phyloP scores from a whole-genome alignment of 345 rosid species.

The Euphorbia tirucalli region DNA sequence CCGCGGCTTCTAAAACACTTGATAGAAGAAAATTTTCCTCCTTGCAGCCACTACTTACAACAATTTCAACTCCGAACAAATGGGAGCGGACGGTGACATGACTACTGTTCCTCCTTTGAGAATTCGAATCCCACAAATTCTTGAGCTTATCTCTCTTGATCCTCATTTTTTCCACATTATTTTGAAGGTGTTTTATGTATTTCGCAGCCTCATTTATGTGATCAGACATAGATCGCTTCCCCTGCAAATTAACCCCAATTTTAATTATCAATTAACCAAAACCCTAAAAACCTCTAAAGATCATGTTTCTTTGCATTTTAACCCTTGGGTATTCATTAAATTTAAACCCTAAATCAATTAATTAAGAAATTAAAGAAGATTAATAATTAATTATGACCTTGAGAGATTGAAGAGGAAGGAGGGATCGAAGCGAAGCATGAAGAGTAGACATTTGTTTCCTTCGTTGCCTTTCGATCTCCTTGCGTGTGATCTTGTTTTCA shows the following conservation, averaged over 20 bases:
- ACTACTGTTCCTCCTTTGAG: background rate
- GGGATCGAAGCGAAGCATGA: conserved; percentile 39
- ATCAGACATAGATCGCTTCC: conserved; percentile 81
- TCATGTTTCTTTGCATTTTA: no score
- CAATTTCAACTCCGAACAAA: conserved; percentile 50
- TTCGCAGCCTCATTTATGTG: conserved; percentile 67
- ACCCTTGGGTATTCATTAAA: no score
- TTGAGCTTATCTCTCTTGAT: conserved; percentile 44
- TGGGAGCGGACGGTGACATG: conserved; percentile 37
- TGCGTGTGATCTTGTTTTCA: conserved; percentile 33
- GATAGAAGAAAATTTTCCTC: conserved; percentile 28
- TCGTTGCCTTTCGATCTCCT: conserved; percentile 49
- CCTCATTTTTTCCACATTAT: conserved; percentile 41
- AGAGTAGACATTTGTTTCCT: conserved; percentile 47
- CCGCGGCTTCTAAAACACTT: conserved; percentile 28
- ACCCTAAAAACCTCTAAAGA: conserved; percentile 6
- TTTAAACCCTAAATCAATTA: background rate
- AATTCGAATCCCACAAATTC: conserved; percentile 22
- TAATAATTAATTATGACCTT: conserved; percentile 29
- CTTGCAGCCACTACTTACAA: conserved; percentile 28
- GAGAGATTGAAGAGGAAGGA: conserved; percentile 43
- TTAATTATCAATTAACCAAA: no score
- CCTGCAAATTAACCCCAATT: conserved; percentile 40
- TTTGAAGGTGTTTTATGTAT: conserved; percentile 50
- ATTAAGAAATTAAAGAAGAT: background rate